Base-by-base conservation (phyloP, 1,284 basidiomycete species). In the Ustilago lituana region DNA sequence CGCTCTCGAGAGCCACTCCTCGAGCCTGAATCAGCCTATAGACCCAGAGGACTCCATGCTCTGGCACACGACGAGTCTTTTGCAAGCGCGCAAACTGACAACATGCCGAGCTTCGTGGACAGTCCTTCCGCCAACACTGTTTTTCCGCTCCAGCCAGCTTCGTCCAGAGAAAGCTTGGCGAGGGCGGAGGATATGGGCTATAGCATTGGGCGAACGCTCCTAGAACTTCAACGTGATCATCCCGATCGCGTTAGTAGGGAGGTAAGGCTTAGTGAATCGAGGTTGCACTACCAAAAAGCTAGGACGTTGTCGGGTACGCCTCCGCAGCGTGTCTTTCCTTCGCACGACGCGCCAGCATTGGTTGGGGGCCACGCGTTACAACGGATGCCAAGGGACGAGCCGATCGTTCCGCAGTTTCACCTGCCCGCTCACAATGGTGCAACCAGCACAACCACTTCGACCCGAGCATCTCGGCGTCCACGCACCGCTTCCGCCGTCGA, bases 401-500 rank as follows among this genome's bases (percentile, higher is more conserved):
- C 9, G 4, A 27, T 29, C 5, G n/a, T 17, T 15, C 23, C 23
- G 10, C 11, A 22, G 8, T 8, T 22, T 17, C 14, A 26, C n/a
- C n/a, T n/a, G n/a, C n/a, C n/a, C n/a, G n/a, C 2, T 15, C 33
- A 23, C 12, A 22, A 24, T 6, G 23, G 24, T 5, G 32, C 23
- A 26, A 27, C 8, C 24, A 37, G 20, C 12, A 24, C 26, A 14
- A 7, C 9, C 4, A 19, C 33, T 1, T 4, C 43, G 8, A n/a
- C n/a, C 41, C 36, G 26, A 19, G 14, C 33, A 3, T 35, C 46
- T 6, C 54, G 45, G 17, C 49, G 61, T 2, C 61, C 61, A 1
- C 48, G 19, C 14, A 64, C 61, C 6, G 41, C 61, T 0, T 64
- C 61, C 0, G 61, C 61, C 6, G 54, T 53, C 15, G 61, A 64